These are phyloP conservation scores for Limtongia smithiae DNA, from an alignment of 805 yeast species.

Conservation along the genomic window DNA sequence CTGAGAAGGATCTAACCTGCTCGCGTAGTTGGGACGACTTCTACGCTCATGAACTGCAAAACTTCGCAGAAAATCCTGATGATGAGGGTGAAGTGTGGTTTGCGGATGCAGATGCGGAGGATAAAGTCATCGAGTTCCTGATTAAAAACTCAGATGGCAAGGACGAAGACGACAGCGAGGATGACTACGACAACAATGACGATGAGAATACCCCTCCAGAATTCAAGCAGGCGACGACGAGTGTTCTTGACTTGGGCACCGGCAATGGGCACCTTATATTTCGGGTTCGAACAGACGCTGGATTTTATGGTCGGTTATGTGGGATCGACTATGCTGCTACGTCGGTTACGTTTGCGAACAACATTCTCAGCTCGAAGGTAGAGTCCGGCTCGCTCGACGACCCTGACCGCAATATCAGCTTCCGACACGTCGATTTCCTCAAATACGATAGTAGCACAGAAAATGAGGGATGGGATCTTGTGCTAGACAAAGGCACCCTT, in stretches of 20 bases:
- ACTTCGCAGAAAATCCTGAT: slow-evolving; percentile 67
- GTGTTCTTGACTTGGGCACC: slow-evolving; percentile 59
- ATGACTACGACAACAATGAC: slow-evolving; percentile 39
- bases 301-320: slow-evolving; percentile 47
- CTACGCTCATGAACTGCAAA: slow-evolving; percentile 66
- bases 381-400: slow-evolving; percentile 36
- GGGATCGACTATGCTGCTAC: slow-evolving; percentile 87
- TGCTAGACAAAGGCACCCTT: slow-evolving; percentile 90
- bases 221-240: slow-evolving; percentile 10
- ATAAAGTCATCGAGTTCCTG: slow-evolving; percentile 71
- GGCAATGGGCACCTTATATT: slow-evolving; percentile 93
- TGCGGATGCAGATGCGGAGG: slow-evolving; percentile 90
- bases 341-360: slow-evolving; percentile 71
- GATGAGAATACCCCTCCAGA: slow-evolving; percentile 9
- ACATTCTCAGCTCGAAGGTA: slow-evolving; percentile 47
- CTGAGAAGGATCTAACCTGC: not conserved
- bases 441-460: slow-evolving; percentile 39
- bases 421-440: slow-evolving; percentile 69
- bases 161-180: slow-evolving; percentile 37
- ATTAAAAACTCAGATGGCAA: slow-evolving; percentile 45
- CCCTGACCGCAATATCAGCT: slow-evolving; percentile 40
- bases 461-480: slow-evolving; percentile 57
- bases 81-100: slow-evolving; percentile 98
- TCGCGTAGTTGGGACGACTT: slow-evolving; percentile 73
- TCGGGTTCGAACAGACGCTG: slow-evolving; percentile 60